These are phyloP conservation scores for Lichtheimia hyalospora DNA, from an alignment of 371 early-diverging fungal species.

Conservation along the genomic window DNA sequence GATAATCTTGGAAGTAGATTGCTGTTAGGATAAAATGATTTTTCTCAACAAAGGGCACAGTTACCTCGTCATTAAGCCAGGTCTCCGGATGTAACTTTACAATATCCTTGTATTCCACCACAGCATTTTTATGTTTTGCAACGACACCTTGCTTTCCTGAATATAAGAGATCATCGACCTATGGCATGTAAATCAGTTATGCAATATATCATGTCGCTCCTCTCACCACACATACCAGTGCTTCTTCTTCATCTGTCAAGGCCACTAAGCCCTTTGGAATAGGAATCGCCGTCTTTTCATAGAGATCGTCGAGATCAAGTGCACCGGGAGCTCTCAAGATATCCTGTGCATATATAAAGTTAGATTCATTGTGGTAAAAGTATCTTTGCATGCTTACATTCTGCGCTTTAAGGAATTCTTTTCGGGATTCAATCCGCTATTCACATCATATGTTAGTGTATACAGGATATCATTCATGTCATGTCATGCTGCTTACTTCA, in stretches of 20 bases:
- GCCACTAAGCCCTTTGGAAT: slow-evolving; percentile 4
- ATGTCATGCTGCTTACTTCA: too few relatives aligned
- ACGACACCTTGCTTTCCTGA: slow-evolving; percentile 32
- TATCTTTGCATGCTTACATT: too few relatives aligned
- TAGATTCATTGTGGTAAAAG: too few relatives aligned
- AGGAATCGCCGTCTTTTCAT: slow-evolving; percentile 1
- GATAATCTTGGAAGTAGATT: slow-evolving; percentile 52
- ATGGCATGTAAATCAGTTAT: background rate
- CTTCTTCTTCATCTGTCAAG: slow-evolving; percentile 36
- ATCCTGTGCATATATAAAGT: too few relatives aligned
- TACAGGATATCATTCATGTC: too few relatives aligned
- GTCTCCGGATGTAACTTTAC: slow-evolving; percentile 67
- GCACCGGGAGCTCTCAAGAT: too few relatives aligned
- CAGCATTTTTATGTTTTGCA: slow-evolving; percentile 62
- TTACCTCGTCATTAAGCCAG: slow-evolving; percentile 93
- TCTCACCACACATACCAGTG: slow-evolving; percentile 16
- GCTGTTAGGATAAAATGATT: background rate
- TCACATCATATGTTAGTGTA: too few relatives aligned
- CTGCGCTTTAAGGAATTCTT: too few relatives aligned
- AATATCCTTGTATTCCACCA: slow-evolving; percentile 63
- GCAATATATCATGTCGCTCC: too few relatives aligned
- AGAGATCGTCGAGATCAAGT: too few relatives aligned
- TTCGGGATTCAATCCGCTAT: too few relatives aligned
- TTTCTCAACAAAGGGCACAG: too few relatives aligned
- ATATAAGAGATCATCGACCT: slow-evolving; percentile 33